Evolutionary conservation across 2,329 filamentous ascomycete genomes (phyloP), one percentile per base, ranked within the genome.

Genomic region (Alternaria gansuensis): DNA sequence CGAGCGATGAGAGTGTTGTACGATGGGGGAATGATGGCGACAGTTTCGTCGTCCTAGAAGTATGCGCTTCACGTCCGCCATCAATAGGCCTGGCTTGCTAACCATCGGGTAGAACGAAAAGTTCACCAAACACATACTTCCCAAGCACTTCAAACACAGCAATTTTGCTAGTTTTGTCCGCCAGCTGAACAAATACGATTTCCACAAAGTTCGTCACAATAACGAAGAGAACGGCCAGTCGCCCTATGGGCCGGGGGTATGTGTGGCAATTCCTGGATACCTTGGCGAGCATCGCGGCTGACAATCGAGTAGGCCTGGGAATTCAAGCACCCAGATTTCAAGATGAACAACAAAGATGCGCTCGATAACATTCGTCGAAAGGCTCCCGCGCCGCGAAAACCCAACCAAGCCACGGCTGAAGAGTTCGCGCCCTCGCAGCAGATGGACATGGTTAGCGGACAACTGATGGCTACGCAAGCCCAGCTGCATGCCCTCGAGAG

Each of bases 111-210:
- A 97, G 94, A 96, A 96, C 78, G 94, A 98, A 78, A 97, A 96
- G 78, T 99, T 99, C 75, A 98, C 95, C 23, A 97, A 97, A 77
- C 90, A 91, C 37, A 96, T 99, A 70, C 87, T 99, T 14, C 95
- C 95, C 2, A 97, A 98, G 76, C 93, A 98, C 73, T 99, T 99
- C 84, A 99, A 99, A 80, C 95, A 98, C 80, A 96, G 92, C 85
- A 97, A 97, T 78, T 97, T 97, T 81, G 93, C 93, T 31, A 97
- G 93, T 79, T 97, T 97, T 75, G 93, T 97, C 58, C 90, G 93
- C 48, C 93, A 97, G 77, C 82, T 97, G 58, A 97, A 97, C 82
- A 97, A 97, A 77, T 97, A 96, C 78, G 93, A 97, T 75, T 99
- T 99, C 70, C 95, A 99, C 83, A 99, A 99, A 83, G 93, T 98